These are phyloP conservation scores for Clavulina sp. DNA, from an alignment of 768 basidiomycete genomes.

Conservation along the genomic window DNA sequence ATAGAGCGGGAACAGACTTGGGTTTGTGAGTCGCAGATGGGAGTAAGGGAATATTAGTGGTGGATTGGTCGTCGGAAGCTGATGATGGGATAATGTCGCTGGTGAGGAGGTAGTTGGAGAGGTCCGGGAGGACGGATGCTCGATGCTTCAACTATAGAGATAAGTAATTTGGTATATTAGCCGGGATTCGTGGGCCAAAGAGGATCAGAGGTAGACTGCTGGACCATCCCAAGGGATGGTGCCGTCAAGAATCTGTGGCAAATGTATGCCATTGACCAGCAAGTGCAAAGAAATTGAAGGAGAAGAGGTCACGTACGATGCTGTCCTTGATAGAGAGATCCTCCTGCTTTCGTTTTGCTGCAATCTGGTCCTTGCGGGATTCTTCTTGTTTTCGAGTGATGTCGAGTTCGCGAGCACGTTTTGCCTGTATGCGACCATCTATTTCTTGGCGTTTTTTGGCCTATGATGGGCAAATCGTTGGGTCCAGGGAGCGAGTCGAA, in stretches of 20 bases:
- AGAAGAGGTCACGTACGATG: slow-evolving; percentile 2
- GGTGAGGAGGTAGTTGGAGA: slow-evolving; percentile 9
- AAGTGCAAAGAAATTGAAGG: neutral
- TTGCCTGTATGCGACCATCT: slow-evolving; percentile 8
- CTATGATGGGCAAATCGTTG: neutral
- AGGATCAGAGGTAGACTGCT: neutral
- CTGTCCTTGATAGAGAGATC: slow-evolving; percentile 11
- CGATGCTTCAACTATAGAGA: slow-evolving; percentile 7
- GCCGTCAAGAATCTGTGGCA: no score
- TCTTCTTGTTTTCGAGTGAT: slow-evolving; percentile 9
- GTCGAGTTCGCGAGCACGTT: slow-evolving; percentile 10
- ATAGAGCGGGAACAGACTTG: slow-evolving; percentile 3
- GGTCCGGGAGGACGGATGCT: slow-evolving; percentile 5
- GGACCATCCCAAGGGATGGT: no score
- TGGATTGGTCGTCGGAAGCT: neutral
- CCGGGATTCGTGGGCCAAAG: neutral
- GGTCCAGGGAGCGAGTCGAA: neutral
- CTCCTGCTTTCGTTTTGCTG: slow-evolving; percentile 9
- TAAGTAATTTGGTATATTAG: neutral
- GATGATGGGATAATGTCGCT: slow-evolving; percentile 9
- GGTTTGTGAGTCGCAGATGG: slow-evolving; percentile 3
- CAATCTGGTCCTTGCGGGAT: slow-evolving; percentile 5
- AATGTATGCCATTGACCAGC: no score
- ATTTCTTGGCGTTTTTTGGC: slow-evolving; percentile 9
- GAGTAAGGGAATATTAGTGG: neutral